Evolutionary conservation across 805 yeast species (phyloP).

Genomic region (Zygoascus tannicola): DNA sequence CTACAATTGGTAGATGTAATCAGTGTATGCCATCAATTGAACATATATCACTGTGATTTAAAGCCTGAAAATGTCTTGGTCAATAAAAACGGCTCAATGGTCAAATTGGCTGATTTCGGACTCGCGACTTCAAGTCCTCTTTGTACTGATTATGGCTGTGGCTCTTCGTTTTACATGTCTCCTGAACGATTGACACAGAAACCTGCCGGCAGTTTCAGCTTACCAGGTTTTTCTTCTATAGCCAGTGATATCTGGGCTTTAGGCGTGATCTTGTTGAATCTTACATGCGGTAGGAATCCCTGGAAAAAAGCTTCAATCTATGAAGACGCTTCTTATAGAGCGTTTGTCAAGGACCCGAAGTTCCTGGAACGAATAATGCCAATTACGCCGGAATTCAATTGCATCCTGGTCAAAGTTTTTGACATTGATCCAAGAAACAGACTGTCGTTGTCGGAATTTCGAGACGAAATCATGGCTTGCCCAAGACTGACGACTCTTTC

Average conservation of each 20-base stretch:
- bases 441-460: constrained; percentile 9
- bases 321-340: constrained; percentile 55
- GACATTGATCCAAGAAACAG: constrained; percentile 9
- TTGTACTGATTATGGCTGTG: constrained; percentile 69
- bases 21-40: constrained; percentile 64
- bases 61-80: constrained; percentile 86
- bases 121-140: constrained; percentile 58
- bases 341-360: constrained; percentile 45
- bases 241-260: constrained; percentile 85
- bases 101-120: constrained; percentile 75
- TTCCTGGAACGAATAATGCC: constrained; percentile 64
- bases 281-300: constrained; percentile 78
- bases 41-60: constrained; percentile 82
- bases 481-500: constrained; percentile 1
- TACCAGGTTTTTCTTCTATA: constrained; percentile 45
- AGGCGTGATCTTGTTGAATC: constrained; percentile 69
- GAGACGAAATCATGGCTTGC: constrained; percentile 8
- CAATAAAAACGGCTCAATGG: constrained; percentile 40
- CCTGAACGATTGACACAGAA: constrained; percentile 46
- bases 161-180: constrained; percentile 86
- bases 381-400: constrained; percentile 51
- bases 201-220: constrained; percentile 23
- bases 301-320: constrained; percentile 71
- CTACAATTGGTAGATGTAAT: constrained; percentile 72
- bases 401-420: constrained; percentile 12